Percentiles rank a stretch among this genome's conserved stretches.
These are phyloP conservation scores for Henckelia pumila DNA, from an alignment of 257 asterid genomes.

Conservation along the genomic window DNA sequence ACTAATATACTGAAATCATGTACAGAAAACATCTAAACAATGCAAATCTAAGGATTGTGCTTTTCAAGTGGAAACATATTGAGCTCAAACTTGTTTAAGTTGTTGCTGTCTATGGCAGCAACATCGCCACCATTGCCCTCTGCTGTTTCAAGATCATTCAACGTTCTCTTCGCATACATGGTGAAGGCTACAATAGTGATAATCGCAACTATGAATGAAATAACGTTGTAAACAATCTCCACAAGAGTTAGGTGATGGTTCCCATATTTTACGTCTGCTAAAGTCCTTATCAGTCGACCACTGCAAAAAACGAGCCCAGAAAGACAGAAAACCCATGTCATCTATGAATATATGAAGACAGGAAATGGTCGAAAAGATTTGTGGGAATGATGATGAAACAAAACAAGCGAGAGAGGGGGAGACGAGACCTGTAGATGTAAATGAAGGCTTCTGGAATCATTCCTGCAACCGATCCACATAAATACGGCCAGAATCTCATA, in stretches of 20 bases:
- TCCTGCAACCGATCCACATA: constrained; percentile 73
- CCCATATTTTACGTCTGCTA: constrained; percentile 77
- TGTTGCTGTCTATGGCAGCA: constrained; percentile 22
- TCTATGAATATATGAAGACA: not conserved
- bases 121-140: constrained; percentile 38
- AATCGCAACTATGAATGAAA: constrained; percentile 70
- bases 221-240: constrained; percentile 70
- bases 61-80: constrained; percentile 66
- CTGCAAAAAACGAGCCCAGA: constrained; percentile 43
- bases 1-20: constrained; percentile 7
- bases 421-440: constrained; percentile 66
- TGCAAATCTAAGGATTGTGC: constrained; percentile 32
- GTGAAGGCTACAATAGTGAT: constrained; percentile 61
- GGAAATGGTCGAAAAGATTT: not conserved
- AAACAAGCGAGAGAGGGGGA: not conserved
- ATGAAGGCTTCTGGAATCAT: constrained; percentile 84
- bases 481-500: constrained; percentile 80
- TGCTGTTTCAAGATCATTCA: constrained; percentile 52
- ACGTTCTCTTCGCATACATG: constrained; percentile 58
- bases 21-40: constrained; percentile 29
- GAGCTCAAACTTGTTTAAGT: constrained; percentile 40
- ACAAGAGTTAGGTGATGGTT: constrained; percentile 63
- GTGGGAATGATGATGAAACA: not conserved
- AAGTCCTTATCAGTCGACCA: constrained; percentile 80
- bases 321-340: constrained; percentile 19